Evolutionary conservation across 495 filamentous ascomycete species (phyloP), one percentile per base, ranked within the genome.

Genomic region (Halenospora varia): DNA sequence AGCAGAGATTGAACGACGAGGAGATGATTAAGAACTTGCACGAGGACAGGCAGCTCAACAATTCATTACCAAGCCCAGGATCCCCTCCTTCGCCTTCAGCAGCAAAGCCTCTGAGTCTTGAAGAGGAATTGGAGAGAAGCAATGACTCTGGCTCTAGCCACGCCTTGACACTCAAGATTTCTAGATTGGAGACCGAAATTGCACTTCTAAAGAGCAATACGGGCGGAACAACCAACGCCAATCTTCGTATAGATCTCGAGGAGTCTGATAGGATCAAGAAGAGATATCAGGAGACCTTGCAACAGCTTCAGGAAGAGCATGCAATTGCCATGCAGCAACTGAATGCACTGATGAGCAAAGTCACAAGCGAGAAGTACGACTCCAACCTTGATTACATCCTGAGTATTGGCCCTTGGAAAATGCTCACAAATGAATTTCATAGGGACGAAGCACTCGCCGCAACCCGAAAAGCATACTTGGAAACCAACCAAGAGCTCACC

Each of bases 141-240:
- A 48, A 57, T 11, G 40, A 57, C 2, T 49, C 60, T 6, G 64
- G 68, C 35, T 64, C 68, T 10, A 61, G 67, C 2, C 65, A 71
- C 10, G 59, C n/a, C n/a, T n/a, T n/a, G n/a, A n/a, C 63, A 2
- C 70, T 72, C 13, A 76, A 82, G 60, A 53, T 79, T 25, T 74
- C 77, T 25, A 73, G 77, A 26, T 69, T 83, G 47, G 76, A 77
- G 59, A 75, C 80, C 15, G 80, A 83, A 62, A 81, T 79, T 60
- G 67, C 72, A 46, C 66, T 81, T 8, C 69, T 82, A 13, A 74
- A 75, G 62, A 77, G 71, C 53, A 77, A 69, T 55, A 68, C 70
- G 0, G 75, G 74, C 9, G 76, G 71, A 10, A 75, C 76, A 0
- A 75, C 79, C 48, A 80, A 76, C 54, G 71, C 76, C 47, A 69